Evolutionary conservation across 345 rosid genomes (phyloP), one percentile per base, ranked within the genome.

Genomic region (Acer negundo): DNA sequence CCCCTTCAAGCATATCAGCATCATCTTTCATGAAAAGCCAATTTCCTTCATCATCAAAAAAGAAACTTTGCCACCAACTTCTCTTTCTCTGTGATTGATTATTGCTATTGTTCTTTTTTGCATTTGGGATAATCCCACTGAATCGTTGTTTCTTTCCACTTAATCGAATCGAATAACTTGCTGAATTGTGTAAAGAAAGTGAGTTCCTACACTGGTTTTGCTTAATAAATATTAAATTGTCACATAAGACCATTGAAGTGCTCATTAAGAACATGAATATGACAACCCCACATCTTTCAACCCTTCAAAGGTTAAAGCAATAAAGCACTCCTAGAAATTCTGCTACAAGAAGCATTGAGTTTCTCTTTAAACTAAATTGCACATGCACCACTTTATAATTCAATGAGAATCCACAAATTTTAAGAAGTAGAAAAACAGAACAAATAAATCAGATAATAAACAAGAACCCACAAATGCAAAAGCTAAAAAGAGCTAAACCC

Each of bases 41-140:
- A 76, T 95, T 90, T 62, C 92, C 98, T 40, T 91, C 97, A 23
- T 93, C 97, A 44, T 92, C 91, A 35, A 89, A 82, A 78, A 95
- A 90, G 75, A 95, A 92, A 79, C 81, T 86, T 76, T 85, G 90
- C 98, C 99, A 95, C 99, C 98, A 95, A 56, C 82, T 87, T 78
- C 81, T 89, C 77, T 68, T 86, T 75, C 85, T 86, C 75, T 64
- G 82, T 16, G 87, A 73, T 62, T 82, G 61, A 22, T 80, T 35
- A 44, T 69, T 79, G 44, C 64, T 67, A 75, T 80, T 78, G 46
- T 77, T 78, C 53, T 82, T 84, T 62, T 76, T 85, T 0, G 93
- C 90, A 75, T 85, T 86, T 4, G 83, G 79, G 65, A 90, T 72
- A 70, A 93, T 80, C 65, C 85, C 82, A 82, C 81, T 72, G 79